phyloP scores from a whole-genome alignment of 805 yeast genomes.

The Pichia occidentalis region DNA sequence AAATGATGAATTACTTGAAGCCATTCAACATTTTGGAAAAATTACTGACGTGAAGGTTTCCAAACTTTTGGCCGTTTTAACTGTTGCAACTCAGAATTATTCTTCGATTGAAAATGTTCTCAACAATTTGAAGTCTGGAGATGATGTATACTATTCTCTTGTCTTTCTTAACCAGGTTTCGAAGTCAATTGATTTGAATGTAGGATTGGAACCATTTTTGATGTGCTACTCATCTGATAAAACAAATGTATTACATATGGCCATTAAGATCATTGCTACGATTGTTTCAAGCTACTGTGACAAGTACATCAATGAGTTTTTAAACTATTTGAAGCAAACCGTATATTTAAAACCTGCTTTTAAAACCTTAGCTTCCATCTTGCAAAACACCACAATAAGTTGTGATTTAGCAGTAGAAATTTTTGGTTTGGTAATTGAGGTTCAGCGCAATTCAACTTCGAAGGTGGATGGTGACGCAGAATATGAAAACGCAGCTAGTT shows the following conservation, averaged over 20 bases:
- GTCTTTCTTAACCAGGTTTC: constrained; percentile 47
- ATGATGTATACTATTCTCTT: constrained; percentile 25
- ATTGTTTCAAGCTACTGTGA: constrained; percentile 36
- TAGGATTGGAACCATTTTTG: constrained; percentile 33
- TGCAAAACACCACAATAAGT: constrained; percentile 4
- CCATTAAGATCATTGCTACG: constrained; percentile 50
- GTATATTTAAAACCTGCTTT: constrained; percentile 8
- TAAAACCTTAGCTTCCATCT: constrained; percentile 13
- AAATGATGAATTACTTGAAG: constrained; percentile 12
- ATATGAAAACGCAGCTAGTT: constrained; percentile 21
- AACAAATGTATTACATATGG: constrained; percentile 35
- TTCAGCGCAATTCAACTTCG: constrained; percentile 1
- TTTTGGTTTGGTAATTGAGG: constrained; percentile 4
- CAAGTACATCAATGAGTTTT: constrained; percentile 33
- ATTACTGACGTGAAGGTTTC: constrained; percentile 22
- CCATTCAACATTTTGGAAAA: constrained; percentile 17
- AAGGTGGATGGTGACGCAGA: constrained; percentile 15
- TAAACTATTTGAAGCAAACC: constrained; percentile 21
- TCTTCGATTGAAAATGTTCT: constrained; percentile 23
- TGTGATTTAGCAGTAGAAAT: constrained; percentile 9
- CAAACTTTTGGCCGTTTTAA: constrained; percentile 29
- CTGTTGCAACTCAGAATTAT: constrained; percentile 29
- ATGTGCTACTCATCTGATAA: constrained; percentile 24
- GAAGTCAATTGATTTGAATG: constrained; percentile 28
- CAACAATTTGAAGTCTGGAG: constrained; percentile 17